Evolutionary conservation across 352 stramenopile genomes (phyloP), one percentile per base, ranked within the genome.

Genomic region (Elongisporangium anandrum): DNA sequence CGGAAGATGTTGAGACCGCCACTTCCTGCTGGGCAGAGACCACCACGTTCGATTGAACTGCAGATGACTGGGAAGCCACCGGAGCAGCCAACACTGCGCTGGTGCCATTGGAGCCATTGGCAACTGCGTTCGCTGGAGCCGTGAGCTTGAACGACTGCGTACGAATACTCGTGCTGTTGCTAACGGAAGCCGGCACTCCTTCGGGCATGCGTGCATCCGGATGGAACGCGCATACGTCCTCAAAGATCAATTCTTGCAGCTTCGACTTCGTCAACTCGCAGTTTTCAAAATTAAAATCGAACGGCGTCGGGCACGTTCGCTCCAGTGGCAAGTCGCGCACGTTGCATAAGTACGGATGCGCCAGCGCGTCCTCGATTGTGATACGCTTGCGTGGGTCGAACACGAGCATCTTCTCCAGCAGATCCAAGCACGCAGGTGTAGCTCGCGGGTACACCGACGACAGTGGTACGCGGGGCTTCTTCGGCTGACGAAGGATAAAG

Each of bases 391-490:
- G 72, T 13, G 95, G 95, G 67, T 98, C 91, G 34, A 98, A 98
- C 10, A 91, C 73, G 10, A 98, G 80, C 89, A 98, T 97, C 55
- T 92, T 90, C 54, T 97, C 77, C 4, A 98, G 75, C 47, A 98
- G 60, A 70, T 98, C 90, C 6, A 97, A 69, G 23, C 85, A 95
- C 52, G 86, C 69, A 4, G 83, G 70, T 16, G 75, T 95, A 13
- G 88, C 88, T 41, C 86, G 78, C 6, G 88, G 85, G 66, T 97
- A 98, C 8, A 97, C 73, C 0, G 82, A 90, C 15, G 85, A 85
- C 7, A 95, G 75, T 20, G 77, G 79, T 16, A 95, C 79, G 63
- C 87, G 88, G 1, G 84, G 84, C 41, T 95, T 95, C 72, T 95
- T 93, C 1, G 86, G 86, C 53, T 95, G 86, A 22, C 85, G 81